Base-by-base conservation (phyloP, 345 rosid species). In the Theobroma cacao region DNA sequence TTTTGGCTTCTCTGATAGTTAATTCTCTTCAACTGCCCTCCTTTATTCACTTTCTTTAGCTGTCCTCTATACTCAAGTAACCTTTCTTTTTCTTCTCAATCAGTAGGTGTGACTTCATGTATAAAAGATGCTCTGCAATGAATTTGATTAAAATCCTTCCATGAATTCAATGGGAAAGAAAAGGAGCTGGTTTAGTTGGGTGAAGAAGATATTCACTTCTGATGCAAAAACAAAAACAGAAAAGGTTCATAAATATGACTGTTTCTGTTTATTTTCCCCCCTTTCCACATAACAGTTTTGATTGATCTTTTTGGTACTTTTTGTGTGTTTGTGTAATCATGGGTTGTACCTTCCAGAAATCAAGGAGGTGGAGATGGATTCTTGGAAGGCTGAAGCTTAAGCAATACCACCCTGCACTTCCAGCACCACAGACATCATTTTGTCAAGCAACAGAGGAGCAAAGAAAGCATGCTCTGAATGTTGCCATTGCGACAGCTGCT, bases 401-500 rank as follows among this genome's bases (percentile, higher is more conserved):
- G 74, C 90, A 89, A 18, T 82, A 79, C 75, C 91, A 78, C 70
- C 92, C 82, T 80, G 90, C 84, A 65, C 85, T 87, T 74, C 71
- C 77, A 1, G 84, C 87, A 15, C 87, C 91, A 1, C 47, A 76
- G 48, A 81, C 76, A 67, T 82, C 87, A 17, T 66, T 91, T 67
- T 82, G 79, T 56, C 88, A 88, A 72, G 97, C 94, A 45, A 81
- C 90, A 24, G 89, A 89, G 69, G 90, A 89, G 75, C 96, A 95
- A 75, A 93, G 92, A 65, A 90, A 87, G 60, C 91, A 90, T 79
- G 94, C 98, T 10, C 67, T 95, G 78, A 88, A 86, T 60, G 98
- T 93, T 53, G 98, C 98, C 60, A 81, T 91, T 18, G 94, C 95
- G 18, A 95, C 98, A 0, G 95, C 93, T 0, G 98, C 91, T 8